Base-by-base conservation (phyloP, 202 grass and related monocot genomes). In the Cymbopogon flexuosus region DNA sequence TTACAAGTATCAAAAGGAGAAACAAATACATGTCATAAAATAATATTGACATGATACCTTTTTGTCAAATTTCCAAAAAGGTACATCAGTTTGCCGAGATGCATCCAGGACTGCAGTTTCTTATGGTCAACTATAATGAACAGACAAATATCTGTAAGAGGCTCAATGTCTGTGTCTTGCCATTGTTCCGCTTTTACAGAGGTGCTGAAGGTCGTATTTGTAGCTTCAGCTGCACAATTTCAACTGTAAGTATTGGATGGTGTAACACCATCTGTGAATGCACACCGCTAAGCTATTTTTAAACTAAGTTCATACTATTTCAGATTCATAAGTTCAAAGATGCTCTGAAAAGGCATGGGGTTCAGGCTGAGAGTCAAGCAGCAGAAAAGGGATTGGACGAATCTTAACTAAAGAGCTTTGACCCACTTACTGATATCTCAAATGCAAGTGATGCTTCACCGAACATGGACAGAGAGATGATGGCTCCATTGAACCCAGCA, bases 211-310 rank as follows among this genome's bases (percentile, higher is more conserved):
- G 87, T 4, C 78, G 59, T 41, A 12, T 86, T 45, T 87, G 72
- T 81, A 91, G 88, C 52, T 93, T 93, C 66, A 91, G 85, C 85
- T 89, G 88, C 76, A 93, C 83, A 75, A 78, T 74, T 83, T 16
- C n/a, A 58, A 91, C 83, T 27, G 70, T 93, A 82, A 81, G 76
- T 33, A 77, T 51, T 75, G 14, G 33, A 68, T 76, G 46, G 60
- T 81, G 8, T 68, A 68, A 13, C 31, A 33, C 31, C 31, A 33
- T 67, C 46, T 73, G 5, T 60, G 37, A 9, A 88, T 19, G 73
- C 36, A 80, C 10, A 14, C 5, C 27, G 58, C 45, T 29, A 73
- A 43, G 24, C 76, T 79, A 62, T 47, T 80, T 83, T 86, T 84
- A 77, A 74, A 67, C 27, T 31, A 73, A 75, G 9, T 88, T 57